phyloP scores from a whole-genome alignment of 139 green algal genomes.

The Picochlorum sp. region DNA sequence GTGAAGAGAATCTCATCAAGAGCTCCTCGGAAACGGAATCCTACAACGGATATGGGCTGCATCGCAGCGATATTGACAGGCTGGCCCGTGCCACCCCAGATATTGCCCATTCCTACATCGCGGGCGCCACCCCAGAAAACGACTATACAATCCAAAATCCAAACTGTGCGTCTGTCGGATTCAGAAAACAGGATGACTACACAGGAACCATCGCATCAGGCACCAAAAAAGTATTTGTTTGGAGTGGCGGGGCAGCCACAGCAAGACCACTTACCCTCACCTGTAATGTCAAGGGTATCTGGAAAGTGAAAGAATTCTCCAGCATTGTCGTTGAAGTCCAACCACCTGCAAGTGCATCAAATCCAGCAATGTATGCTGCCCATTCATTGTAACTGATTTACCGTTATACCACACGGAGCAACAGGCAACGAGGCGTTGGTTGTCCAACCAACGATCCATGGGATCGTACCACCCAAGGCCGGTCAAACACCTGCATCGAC shows the following conservation, averaged over 20 bases:
- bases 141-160: not conserved
- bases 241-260: not conserved
- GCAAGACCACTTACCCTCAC: not conserved
- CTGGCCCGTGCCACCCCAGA: not conserved
- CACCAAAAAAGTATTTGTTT: not conserved
- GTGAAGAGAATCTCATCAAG: not conserved
- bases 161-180: not conserved
- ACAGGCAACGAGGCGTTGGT: too few relatives aligned
- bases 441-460: too few relatives aligned
- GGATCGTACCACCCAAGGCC: too few relatives aligned
- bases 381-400: too few relatives aligned
- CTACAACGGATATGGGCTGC: not conserved
- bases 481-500: too few relatives aligned
- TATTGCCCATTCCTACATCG: not conserved
- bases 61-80: not conserved
- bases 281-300: not conserved
- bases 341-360: not conserved
- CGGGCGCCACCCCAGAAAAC: not conserved
- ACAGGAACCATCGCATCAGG: not conserved
- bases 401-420: too few relatives aligned
- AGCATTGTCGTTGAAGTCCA: not conserved
- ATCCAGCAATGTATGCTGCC: not conserved
- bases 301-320: constrained; percentile 3
- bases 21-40: not conserved
- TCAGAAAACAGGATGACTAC: not conserved